Conservation (phyloP, 2,329 filamentous ascomycete genomes). For the Fusarium buharicum region DNA sequence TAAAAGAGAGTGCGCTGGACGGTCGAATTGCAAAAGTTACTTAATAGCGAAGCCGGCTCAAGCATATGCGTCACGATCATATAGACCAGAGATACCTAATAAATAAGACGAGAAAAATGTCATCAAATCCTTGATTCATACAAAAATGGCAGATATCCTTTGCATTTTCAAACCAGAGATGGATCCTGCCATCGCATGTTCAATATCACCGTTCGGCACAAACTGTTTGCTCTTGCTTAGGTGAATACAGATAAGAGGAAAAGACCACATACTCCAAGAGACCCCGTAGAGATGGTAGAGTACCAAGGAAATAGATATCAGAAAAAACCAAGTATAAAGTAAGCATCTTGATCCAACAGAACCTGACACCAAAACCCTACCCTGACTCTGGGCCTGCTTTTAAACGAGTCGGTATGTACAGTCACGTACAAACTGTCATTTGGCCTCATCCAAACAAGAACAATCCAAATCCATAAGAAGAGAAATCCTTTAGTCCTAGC, state of each 20-base stretch:
- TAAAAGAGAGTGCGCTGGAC: neutral
- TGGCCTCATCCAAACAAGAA: neutral
- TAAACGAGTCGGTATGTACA: neutral
- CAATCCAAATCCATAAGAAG: constrained; percentile 2
- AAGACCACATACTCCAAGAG: constrained; percentile 1
- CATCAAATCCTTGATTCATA: neutral
- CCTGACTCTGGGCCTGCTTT: neutral
- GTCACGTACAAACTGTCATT: neutral
- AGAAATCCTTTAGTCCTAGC: constrained; percentile 10
- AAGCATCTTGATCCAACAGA: neutral
- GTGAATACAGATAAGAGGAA: constrained; percentile 5
- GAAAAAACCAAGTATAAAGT: neutral
- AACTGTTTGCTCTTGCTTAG: neutral
- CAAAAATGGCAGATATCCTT: constrained; percentile 14
- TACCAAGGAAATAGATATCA: constrained; percentile 20
- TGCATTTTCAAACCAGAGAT: neutral
- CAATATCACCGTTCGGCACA: neutral
- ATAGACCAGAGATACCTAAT: constrained; percentile 34
- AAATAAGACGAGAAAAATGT: neutral
- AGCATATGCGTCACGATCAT: constrained; percentile 14
- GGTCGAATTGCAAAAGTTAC: constrained; percentile 13
- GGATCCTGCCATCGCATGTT: constrained; percentile 13
- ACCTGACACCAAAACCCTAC: constrained; percentile 1
- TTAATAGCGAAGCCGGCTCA: constrained; percentile 9
- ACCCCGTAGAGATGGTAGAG: too few relatives aligned